These are phyloP conservation scores for Phialophora tarda DNA, from an alignment of 2,329 filamentous ascomycete species.

Conservation along the genomic window DNA sequence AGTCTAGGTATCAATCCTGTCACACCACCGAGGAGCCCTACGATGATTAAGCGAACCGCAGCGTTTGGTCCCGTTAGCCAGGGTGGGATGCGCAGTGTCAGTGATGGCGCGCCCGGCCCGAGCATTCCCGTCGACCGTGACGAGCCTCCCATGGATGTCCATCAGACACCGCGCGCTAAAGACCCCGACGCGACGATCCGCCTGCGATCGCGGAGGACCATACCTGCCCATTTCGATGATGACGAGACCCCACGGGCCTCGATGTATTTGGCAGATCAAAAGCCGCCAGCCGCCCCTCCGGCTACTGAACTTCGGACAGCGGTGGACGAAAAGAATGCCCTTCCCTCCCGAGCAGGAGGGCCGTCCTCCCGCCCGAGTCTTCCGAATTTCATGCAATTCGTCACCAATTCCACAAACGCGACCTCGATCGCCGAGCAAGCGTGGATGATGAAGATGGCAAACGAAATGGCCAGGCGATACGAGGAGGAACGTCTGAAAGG, in stretches of 20 bases:
- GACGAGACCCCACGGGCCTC: slow-evolving; percentile 39
- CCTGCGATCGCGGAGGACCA: slow-evolving; percentile 25
- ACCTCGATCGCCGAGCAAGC: slow-evolving; percentile 54
- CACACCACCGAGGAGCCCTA: slow-evolving; percentile 59
- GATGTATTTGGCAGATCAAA: slow-evolving; percentile 33
- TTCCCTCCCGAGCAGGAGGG: slow-evolving; percentile 7
- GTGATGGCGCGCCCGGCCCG: slow-evolving; percentile 25
- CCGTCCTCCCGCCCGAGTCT: slow-evolving; percentile 42
- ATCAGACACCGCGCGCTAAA: slow-evolving; percentile 18
- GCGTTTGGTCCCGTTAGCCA: background rate
- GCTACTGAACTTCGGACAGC: slow-evolving; percentile 45
- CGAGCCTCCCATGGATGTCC: slow-evolving; percentile 16
- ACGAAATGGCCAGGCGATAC: slow-evolving; percentile 82
- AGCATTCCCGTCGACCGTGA: slow-evolving; percentile 7
- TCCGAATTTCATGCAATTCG: slow-evolving; percentile 46
- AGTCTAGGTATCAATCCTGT: slow-evolving; percentile 63
- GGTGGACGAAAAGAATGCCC: slow-evolving; percentile 16
- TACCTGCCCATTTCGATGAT: slow-evolving; percentile 24
- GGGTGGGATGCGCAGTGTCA: slow-evolving; percentile 26
- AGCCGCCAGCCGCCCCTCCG: slow-evolving; percentile 10
- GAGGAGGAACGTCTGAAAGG: slow-evolving; percentile 74
- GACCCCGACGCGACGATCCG: slow-evolving; percentile 36
- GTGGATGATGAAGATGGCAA: slow-evolving; percentile 73
- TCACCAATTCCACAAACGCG: slow-evolving; percentile 42
- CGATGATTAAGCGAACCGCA: slow-evolving; percentile 4